These are phyloP conservation scores for Lentinula boryana DNA, from an alignment of 768 basidiomycete genomes.

Conservation along the genomic window DNA sequence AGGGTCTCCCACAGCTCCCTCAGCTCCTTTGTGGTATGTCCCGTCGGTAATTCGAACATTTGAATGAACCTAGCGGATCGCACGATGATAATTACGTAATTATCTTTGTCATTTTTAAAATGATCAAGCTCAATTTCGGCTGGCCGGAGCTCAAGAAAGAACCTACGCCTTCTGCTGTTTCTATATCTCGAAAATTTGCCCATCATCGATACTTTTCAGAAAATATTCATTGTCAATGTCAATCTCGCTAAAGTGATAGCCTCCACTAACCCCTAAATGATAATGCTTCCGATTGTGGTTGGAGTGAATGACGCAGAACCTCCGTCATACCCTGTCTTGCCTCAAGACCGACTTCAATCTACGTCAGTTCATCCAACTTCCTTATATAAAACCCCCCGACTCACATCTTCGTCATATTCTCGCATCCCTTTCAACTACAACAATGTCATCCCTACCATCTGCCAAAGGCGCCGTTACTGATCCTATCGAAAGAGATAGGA, in stretches of 20 bases:
- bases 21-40: not conserved
- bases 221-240: not conserved
- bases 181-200: too few species aligned
- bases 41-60: not conserved
- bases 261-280: not conserved
- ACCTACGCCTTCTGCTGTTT: too few species aligned
- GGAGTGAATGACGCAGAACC: not conserved
- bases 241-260: not conserved
- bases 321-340: not conserved
- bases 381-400: not conserved
- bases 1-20: not conserved
- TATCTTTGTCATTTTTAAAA: too few species aligned
- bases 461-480: conserved; percentile 53
- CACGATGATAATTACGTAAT: not conserved
- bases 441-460: not conserved
- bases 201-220: not conserved
- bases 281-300: not conserved
- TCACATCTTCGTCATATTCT: not conserved
- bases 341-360: not conserved
- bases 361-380: conserved; percentile 12
- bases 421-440: not conserved
- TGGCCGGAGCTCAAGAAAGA: too few species aligned
- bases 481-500: conserved; percentile 53
- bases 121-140: too few species aligned
- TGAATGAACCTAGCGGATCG: too few species aligned